Base-by-base conservation (phyloP, 345 rosid genomes). In the Odontarrhena argentea region DNA sequence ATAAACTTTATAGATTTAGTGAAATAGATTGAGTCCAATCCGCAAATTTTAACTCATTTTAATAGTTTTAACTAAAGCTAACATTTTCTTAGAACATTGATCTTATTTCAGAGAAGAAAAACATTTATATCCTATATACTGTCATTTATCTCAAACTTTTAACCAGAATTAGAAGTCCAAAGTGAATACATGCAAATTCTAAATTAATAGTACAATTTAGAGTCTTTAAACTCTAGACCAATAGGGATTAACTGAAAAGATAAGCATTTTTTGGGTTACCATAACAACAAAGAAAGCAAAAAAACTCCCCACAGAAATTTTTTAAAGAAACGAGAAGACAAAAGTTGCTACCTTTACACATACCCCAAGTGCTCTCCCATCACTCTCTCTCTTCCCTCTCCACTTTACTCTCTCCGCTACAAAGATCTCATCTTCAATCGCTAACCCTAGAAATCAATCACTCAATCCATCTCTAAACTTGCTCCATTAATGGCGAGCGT, bases 401-500 rank as follows among this genome's bases (percentile, higher is more conserved):
- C 68, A 13, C 67, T 68, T 75, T 69, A 68, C 78, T 69, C 70
- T 62, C 55, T 67, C 26, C 45, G n/a, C 26, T 41, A 34, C 3
- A 37, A 51, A 51, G 66, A 73, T 74, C 74, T 53, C 44, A 63
- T 41, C 60, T 55, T 61, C 10, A 60, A 46, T 50, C 41, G 26
- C 59, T 61, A 74, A 55, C 77, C 69, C 77, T 67, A 84, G 71
- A 65, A 70, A 65, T 76, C 81, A 70, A 84, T 77, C 75, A 76
- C 71, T 30, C 56, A 30, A 30, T 22, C 84, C 85, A 45, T 69
- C 37, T 69, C 70, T n/a, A 25, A 62, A 67, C 73, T 14, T 24
- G 36, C 24, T 68, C 63, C 80, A 37, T 24, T 78, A 43, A 92
- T 89, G 96, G 86, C 89, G 52, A 61, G 32, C 14, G 55, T 68